Conservation (phyloP, 805 yeast species). For the Zygosaccharomyces lentus region DNA sequence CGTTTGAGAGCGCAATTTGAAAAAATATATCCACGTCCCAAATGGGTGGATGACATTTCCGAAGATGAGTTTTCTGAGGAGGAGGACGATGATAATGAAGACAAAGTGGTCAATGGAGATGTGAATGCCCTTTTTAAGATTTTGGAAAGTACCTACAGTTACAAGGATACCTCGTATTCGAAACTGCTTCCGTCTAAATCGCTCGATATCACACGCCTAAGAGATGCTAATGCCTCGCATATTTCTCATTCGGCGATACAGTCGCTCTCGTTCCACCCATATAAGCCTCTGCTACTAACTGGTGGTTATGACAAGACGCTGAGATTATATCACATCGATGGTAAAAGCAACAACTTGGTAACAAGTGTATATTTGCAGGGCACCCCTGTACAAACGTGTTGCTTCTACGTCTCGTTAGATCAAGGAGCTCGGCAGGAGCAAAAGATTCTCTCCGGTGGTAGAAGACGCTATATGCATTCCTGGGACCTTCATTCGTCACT, state of each 20-base stretch:
- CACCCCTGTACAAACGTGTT: slow-evolving; percentile 74
- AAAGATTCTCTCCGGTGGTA: slow-evolving; percentile 76
- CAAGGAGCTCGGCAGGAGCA: slow-evolving; percentile 33
- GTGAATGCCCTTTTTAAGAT: slow-evolving; percentile 40
- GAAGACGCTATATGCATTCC: slow-evolving; percentile 85
- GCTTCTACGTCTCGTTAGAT: slow-evolving; percentile 29
- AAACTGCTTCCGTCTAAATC: slow-evolving; percentile 64
- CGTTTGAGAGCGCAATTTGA: slow-evolving; percentile 70
- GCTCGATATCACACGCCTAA: slow-evolving; percentile 73
- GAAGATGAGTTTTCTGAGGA: slow-evolving; percentile 31
- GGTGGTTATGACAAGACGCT: slow-evolving; percentile 91
- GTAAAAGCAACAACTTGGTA: slow-evolving; percentile 73
- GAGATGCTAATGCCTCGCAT: slow-evolving; percentile 76
- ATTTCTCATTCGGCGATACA: slow-evolving; percentile 80
- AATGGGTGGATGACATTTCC: slow-evolving; percentile 55
- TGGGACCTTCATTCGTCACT: slow-evolving; percentile 76
- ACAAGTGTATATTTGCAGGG: slow-evolving; percentile 76
- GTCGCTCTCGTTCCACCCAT: slow-evolving; percentile 76
- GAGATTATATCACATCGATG: slow-evolving; percentile 86
- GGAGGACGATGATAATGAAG: slow-evolving; percentile 28
- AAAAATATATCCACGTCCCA: slow-evolving; percentile 75
- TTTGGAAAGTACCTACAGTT: slow-evolving; percentile 38
- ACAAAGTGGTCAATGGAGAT: slow-evolving; percentile 37
- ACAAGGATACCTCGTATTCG: slow-evolving; percentile 39
- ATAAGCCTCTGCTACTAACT: slow-evolving; percentile 69